phyloP scores from a whole-genome alignment of 2,329 filamentous ascomycete genomes.

The Monilinia laxa region DNA sequence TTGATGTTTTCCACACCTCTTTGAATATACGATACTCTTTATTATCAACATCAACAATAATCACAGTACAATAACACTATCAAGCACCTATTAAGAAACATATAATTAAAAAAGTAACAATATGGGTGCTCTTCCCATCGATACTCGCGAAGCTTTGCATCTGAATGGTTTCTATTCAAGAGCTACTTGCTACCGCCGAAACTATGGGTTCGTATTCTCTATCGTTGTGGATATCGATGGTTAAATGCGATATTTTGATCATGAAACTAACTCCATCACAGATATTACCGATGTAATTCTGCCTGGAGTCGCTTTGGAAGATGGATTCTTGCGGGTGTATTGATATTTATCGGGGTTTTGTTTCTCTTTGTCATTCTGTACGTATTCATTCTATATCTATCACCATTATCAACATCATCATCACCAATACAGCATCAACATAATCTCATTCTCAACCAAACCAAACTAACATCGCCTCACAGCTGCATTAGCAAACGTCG shows the following conservation, averaged over 20 bases:
- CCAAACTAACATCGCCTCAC: constrained; percentile 4
- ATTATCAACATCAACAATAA: no score
- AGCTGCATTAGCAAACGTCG: constrained; percentile 14
- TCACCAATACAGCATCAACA: not conserved
- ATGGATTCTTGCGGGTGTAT: constrained; percentile 31
- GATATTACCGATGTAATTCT: constrained; percentile 22
- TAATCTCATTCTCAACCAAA: not conserved
- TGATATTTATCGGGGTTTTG: constrained; percentile 29
- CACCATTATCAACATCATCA: not conserved
- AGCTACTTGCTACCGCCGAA: constrained; percentile 9
- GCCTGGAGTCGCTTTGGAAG: constrained; percentile 30
- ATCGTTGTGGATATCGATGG: not conserved
- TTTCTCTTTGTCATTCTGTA: constrained; percentile 30
- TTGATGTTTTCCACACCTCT: not conserved
- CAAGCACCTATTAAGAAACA: not conserved
- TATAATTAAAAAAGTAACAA: not conserved
- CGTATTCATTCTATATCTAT: not conserved
- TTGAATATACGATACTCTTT: not conserved
- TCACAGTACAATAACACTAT: not conserved
- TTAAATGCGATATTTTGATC: no score
- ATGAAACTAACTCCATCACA: not conserved
- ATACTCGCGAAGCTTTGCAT: constrained; percentile 20
- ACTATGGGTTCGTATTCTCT: not conserved
- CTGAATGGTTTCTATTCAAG: constrained; percentile 7
- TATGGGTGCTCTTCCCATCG: constrained; percentile 22